A percentile compares a stretch with the other conserved stretches of the same genome.
Conservation (phyloP, 805 yeast species). For the Candida schatavii region DNA sequence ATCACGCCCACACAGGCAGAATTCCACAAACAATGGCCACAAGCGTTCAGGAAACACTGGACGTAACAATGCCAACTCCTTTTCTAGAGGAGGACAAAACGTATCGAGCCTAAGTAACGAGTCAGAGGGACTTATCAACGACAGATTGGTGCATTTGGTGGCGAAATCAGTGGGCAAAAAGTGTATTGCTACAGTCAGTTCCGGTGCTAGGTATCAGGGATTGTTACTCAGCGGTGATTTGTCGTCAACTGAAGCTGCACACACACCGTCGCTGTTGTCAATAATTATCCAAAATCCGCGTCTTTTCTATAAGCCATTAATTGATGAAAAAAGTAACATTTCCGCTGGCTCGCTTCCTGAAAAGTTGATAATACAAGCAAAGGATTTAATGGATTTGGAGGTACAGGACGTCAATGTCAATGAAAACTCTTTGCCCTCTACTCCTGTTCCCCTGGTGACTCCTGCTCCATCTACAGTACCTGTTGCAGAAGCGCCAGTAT, state of each 20-base stretch:
- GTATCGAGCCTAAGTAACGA: constrained; percentile 4
- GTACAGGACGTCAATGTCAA: constrained; percentile 37
- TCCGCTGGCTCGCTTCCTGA: constrained; percentile 37
- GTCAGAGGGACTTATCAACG: constrained; percentile 26
- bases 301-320: constrained; percentile 23
- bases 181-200: constrained; percentile 55
- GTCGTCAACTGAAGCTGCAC: constrained; percentile 14
- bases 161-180: constrained; percentile 56
- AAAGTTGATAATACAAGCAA: constrained; percentile 44
- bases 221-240: constrained; percentile 48
- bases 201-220: constrained; percentile 63
- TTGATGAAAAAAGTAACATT: constrained; percentile 23
- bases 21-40: constrained; percentile 4
- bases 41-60: not conserved
- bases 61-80: constrained; percentile 15
- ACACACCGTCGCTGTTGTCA: constrained; percentile 45
- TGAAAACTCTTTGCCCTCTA: constrained; percentile 11
- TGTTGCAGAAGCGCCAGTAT: not conserved
- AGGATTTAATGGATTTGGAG: constrained; percentile 51
- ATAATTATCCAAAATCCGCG: constrained; percentile 55
- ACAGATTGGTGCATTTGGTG: constrained; percentile 53
- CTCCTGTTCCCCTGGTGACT: not conserved
- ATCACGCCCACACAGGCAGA: constrained; percentile 5
- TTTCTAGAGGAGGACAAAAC: constrained; percentile 7
- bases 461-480: not conserved